Conservation (phyloP, 2,329 filamentous ascomycete species). For the Microsporum audouinii region DNA sequence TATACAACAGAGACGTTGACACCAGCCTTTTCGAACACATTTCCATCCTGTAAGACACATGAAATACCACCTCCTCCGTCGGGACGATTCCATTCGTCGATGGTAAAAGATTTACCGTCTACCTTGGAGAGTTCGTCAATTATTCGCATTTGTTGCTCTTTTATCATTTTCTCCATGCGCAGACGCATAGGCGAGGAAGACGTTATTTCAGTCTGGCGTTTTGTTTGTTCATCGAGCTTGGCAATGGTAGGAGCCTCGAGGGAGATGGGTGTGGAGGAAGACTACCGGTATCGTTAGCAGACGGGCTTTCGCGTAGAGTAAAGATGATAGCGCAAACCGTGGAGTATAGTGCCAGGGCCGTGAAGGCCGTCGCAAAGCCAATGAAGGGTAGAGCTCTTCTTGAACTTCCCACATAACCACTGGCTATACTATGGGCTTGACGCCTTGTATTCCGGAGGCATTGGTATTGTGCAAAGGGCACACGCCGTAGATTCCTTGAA, state of each 20-base stretch:
- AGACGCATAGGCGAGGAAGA: constrained; percentile 86
- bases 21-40: constrained; percentile 94
- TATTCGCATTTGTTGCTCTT: constrained; percentile 81
- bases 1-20: constrained; percentile 95
- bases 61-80: constrained; percentile 88
- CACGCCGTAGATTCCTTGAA: not conserved
- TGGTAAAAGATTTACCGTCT: constrained; percentile 69
- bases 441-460: not conserved
- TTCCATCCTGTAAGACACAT: constrained; percentile 88
- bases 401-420: not conserved
- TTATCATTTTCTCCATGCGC: constrained; percentile 94
- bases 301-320: not conserved
- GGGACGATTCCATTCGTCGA: constrained; percentile 77
- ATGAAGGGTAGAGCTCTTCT: not conserved
- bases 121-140: constrained; percentile 70
- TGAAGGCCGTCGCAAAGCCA: constrained; percentile 4
- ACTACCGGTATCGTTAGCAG: constrained; percentile 6
- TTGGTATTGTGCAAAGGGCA: not conserved
- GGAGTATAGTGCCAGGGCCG: not conserved
- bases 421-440: not conserved
- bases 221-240: constrained; percentile 70
- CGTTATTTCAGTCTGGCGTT: constrained; percentile 63
- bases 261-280: not conserved
- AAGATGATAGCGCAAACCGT: not conserved
- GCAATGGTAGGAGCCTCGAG: constrained; percentile 52